These are phyloP conservation scores for Zea luxurians DNA, from an alignment of 176 grass and related monocot genomes.

Conservation along the genomic window DNA sequence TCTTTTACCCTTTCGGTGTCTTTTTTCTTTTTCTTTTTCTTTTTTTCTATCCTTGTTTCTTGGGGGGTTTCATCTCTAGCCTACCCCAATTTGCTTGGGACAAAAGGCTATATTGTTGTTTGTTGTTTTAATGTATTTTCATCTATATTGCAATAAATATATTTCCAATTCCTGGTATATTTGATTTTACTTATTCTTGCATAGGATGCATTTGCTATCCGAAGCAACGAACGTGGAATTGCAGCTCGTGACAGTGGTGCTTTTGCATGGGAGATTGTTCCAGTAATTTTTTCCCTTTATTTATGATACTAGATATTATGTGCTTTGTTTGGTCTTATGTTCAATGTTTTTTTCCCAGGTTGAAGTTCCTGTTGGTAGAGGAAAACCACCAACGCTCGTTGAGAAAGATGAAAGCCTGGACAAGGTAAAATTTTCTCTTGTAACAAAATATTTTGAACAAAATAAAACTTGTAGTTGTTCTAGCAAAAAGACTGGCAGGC, in stretches of 20 bases:
- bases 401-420: constrained; percentile 89
- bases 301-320: neutral
- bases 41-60: no score
- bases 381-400: constrained; percentile 58
- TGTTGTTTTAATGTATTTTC: constrained; percentile 6
- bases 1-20: no score
- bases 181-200: constrained; percentile 34
- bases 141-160: neutral
- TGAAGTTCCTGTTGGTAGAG: constrained; percentile 90
- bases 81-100: no score
- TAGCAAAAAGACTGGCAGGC: neutral
- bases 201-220: constrained; percentile 85
- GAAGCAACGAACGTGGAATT: constrained; percentile 94
- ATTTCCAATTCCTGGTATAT: constrained; percentile 4
- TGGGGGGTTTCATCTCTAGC: no score
- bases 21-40: no score
- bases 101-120: no score
- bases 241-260: constrained; percentile 79
- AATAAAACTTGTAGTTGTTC: neutral
- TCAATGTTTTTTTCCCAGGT: constrained; percentile 47
- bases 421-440: constrained; percentile 50
- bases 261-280: constrained; percentile 91
- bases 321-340: constrained; percentile 24
- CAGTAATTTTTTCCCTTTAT: constrained; percentile 47
- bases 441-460: neutral